Evolutionary conservation across 2,329 filamentous ascomycete genomes (phyloP), one percentile per base, ranked within the genome.

Genomic region (Fusarium tanahbumbuense): DNA sequence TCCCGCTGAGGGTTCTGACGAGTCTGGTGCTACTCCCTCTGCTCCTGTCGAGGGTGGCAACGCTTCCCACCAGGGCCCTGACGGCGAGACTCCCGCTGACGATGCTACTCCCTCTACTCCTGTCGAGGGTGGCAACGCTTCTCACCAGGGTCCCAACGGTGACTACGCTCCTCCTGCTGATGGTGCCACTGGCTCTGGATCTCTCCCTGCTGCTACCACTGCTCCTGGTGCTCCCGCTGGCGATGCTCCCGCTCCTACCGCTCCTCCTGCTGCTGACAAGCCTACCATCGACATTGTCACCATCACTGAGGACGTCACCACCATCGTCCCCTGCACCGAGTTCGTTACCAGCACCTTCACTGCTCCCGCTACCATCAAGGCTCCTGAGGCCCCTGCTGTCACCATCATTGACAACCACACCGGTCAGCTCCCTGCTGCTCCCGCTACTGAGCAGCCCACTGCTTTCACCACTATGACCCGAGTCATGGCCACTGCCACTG

Each of bases 261-360:
- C 54, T 8, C 46, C 61, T 28, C 61, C 66, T 11, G 54, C 64
- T 32, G 40, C 48, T 47, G 32, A 22, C 5, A 34, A 67, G 40
- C 50, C 67, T 41, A 61, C 68, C 12, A 66, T 73, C 22, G 46
- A 68, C 22, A 48, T 70, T 10, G 63, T 60, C 45, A 75, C 70
- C 57, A 61, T 75, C 42, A 75, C 72, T 18, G 66, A 73, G 52
- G 72, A 72, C 13, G 64, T 74, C n/a, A 72, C 66, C 47, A 74
- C 72, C 28, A 61, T 75, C 18, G 64, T 72, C 30, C 73, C 73
- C n/a, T 75, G 72, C 62, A 67, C 66, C 12, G 45, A 67, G 66
- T 70, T 73, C 30, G 64, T 67, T 23, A 74, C 65, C 57, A 74
- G 67, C 65, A 74, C 68, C 28, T 69, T 72, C 45, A 65, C 68